Base-by-base conservation (phyloP, 129 eudicot genomes). In the Chrysanthemum lavandulifolium region DNA sequence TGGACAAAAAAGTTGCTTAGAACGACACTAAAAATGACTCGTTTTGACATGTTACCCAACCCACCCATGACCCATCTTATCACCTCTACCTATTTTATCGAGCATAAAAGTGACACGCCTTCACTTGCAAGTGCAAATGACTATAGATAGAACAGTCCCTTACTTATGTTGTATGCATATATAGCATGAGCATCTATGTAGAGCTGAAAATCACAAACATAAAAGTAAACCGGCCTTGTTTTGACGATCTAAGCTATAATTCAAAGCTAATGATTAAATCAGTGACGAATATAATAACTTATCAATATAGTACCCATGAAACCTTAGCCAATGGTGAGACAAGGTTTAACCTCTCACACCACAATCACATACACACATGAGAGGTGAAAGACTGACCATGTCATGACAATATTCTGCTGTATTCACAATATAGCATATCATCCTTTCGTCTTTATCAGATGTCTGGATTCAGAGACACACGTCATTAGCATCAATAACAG, bases 321-420 rank as follows among this genome's bases (percentile, higher is more conserved):
- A 71, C 21, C 53, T 71, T 5, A 54, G 29, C 18, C 18, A 56
- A 71, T 13, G 27, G 6, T 19, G 53, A 56, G 76, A 47, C 13
- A 40, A 40, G 47, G 10, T 61, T 36, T 74, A 65, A 19, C 19
- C 8, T 18, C 36, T 19, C 78, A 53, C 56, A 52, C 59, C 58
- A 13, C 31, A 72, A 8, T 40, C 29, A 62, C 43, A 68, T 2
- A 69, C 6, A 19, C 1, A 56, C 59, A 48, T 48, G 66, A 62
- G 31, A 70, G 33, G 65, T 54, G n/a, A 71, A 69, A 64, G 76
- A 76, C 96, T 82, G 11, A 89, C 98, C 84, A 97, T 93, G 68
- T 86, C 90, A 72, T 93, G 97, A 79, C 98, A 93, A 80, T 93
- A 93, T 86, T 93, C 98, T 73, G 98, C 98, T 13, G 98, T 93